phyloP scores from a whole-genome alignment of 2,329 filamentous ascomycete species.

The Penicillium italicum region DNA sequence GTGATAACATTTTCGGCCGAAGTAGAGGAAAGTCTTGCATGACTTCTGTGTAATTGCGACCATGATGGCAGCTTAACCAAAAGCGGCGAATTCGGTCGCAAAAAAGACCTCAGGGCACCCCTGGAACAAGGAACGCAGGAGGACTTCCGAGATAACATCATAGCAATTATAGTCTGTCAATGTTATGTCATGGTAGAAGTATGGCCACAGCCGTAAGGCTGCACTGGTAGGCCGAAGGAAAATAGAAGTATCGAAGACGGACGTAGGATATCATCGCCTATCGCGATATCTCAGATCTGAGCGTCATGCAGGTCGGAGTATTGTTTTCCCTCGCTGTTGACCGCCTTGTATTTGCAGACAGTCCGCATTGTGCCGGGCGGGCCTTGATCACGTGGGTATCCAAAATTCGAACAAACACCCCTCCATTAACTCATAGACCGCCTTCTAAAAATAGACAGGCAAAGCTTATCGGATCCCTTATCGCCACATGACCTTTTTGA shows the following conservation, averaged over 20 bases:
- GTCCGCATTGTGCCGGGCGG: not conserved
- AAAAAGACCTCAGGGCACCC: slow-evolving; percentile 28
- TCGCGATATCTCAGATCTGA: slow-evolving; percentile 17
- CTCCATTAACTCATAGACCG: not conserved
- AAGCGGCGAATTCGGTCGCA: slow-evolving; percentile 24
- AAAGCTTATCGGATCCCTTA: not conserved
- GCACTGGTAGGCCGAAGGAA: not conserved
- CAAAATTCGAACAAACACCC: not conserved
- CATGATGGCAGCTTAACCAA: slow-evolving; percentile 15
- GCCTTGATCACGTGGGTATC: not conserved
- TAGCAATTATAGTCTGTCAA: not conserved
- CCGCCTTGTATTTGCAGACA: slow-evolving; percentile 10
- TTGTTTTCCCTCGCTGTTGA: not conserved
- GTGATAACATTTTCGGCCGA: slow-evolving; percentile 1
- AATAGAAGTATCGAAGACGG: not conserved
- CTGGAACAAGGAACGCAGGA: slow-evolving; percentile 31
- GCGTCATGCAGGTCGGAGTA: slow-evolving; percentile 23
- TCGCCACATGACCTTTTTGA: not conserved
- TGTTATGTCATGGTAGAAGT: slow-evolving; percentile 22
- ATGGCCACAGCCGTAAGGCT: slow-evolving; percentile 17
- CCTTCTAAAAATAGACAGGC: not conserved
- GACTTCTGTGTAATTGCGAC: slow-evolving; percentile 10
- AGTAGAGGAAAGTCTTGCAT: slow-evolving; percentile 14
- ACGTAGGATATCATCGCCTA: slow-evolving; percentile 20
- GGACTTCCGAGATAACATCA: slow-evolving; percentile 28